Evolutionary conservation across 2,329 filamentous ascomycete species (phyloP).

Genomic region (Venturia carpophila): DNA sequence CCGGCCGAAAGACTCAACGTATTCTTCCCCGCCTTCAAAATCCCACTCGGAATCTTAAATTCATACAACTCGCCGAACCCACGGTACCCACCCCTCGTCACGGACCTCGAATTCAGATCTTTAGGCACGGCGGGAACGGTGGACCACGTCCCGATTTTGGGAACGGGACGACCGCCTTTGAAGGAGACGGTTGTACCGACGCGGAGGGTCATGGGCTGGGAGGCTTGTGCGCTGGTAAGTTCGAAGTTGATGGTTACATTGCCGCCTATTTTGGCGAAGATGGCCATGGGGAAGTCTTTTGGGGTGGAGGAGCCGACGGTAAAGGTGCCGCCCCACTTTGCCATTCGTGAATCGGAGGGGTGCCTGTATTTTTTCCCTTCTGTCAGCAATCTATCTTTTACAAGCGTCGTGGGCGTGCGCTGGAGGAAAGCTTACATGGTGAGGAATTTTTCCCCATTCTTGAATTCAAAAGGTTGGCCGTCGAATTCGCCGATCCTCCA

Average conservation of each 20-base stretch:
- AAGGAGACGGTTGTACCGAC: slow-evolving; percentile 59
- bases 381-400: slow-evolving; percentile 28
- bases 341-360: slow-evolving; percentile 57
- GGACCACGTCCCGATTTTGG: slow-evolving; percentile 49
- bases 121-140: slow-evolving; percentile 47
- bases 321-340: slow-evolving; percentile 53
- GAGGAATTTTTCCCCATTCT: slow-evolving; percentile 52
- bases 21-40: slow-evolving; percentile 51
- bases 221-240: slow-evolving; percentile 41
- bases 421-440: background rate
- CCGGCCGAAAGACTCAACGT: slow-evolving; percentile 53
- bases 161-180: slow-evolving; percentile 50
- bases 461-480: slow-evolving; percentile 51
- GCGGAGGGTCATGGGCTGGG: slow-evolving; percentile 48
- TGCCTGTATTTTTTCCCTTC: slow-evolving; percentile 51
- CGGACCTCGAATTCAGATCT: slow-evolving; percentile 57
- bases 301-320: slow-evolving; percentile 49
- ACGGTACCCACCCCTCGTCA: slow-evolving; percentile 58
- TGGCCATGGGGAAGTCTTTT: slow-evolving; percentile 56
- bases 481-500: slow-evolving; percentile 61
- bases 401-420: background rate
- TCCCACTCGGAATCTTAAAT: slow-evolving; percentile 51
- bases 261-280: slow-evolving; percentile 54
- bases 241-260: slow-evolving; percentile 55
- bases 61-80: slow-evolving; percentile 58